Percentiles rank a stretch among this genome's conserved stretches.
phyloP scores from a whole-genome alignment of 2,329 filamentous ascomycete genomes.

The Rhexocercosporidium sp. region DNA sequence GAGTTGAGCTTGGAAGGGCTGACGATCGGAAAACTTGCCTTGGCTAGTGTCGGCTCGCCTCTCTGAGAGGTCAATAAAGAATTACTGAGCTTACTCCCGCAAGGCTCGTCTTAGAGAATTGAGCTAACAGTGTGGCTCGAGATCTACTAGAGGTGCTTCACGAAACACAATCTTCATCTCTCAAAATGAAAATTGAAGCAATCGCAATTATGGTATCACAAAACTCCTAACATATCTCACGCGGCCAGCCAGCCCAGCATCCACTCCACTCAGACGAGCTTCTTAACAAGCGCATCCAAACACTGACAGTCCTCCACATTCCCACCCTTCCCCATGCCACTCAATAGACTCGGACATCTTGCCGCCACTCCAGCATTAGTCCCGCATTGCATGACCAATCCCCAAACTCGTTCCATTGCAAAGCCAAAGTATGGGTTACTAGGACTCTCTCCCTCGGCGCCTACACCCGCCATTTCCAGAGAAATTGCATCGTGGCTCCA shows the following conservation, averaged over 20 bases:
- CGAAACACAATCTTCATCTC: background rate
- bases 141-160: too few species aligned
- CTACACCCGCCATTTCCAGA: constrained; percentile 9
- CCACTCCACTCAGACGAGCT: too few species aligned
- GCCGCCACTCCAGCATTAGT: constrained; percentile 74
- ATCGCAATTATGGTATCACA: background rate
- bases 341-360: constrained; percentile 81
- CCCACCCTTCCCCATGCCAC: constrained; percentile 65
- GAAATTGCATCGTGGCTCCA: constrained; percentile 32
- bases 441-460: constrained; percentile 19
- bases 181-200: background rate
- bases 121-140: too few species aligned
- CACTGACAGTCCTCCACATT: constrained; percentile 37
- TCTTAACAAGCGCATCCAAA: constrained; percentile 30
- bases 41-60: too few species aligned
- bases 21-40: too few species aligned
- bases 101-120: too few species aligned
- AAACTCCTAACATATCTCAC: background rate
- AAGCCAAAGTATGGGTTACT: constrained; percentile 40
- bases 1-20: too few species aligned
- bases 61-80: too few species aligned
- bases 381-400: constrained; percentile 38
- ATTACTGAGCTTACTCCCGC: too few species aligned
- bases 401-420: constrained; percentile 38
- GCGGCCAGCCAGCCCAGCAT: background rate